Evolutionary conservation across 345 rosid genomes (phyloP), one percentile per base, ranked within the genome.

Genomic region (Brassica nigra): DNA sequence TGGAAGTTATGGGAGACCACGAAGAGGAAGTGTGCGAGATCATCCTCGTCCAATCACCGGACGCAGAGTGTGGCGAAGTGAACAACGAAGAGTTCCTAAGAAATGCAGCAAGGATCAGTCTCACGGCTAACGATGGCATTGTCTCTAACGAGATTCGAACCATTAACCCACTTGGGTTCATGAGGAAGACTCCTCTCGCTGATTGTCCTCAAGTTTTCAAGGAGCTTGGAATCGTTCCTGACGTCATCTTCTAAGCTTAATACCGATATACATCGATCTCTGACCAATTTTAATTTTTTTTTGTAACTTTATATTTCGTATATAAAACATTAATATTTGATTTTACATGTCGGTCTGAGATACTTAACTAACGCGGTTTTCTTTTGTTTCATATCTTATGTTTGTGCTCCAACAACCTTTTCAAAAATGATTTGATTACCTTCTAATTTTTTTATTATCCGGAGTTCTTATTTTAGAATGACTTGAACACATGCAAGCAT

Each of bases 1-100:
- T 90, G 74, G 68, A 71, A 14, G 89, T 89, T n/a, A 83, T 78
- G 6, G 89, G 92, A 20, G 91, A 91, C 52, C 97, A 84, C 15
- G 91, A 86, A 76, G 91, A 88, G 30, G 97, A 90, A 34, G 10
- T 88, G n/a, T 87, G 92, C 71, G 92, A 90, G 81, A 71, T 86
- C 18, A 2, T 75, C 23, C 87, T 86, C 0, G 64, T 80, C 14
- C 77, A 86, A 54, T 88, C 94, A 49, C 80, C 82, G 20, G 82
- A 82, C 72, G 66, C 91, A 5, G 87, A 85, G 1, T 91, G 94
- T 77, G 29, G 63, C 12, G 90, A 87, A 14, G 23, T 86, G 30
- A 75, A 75, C 88, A 29, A 79, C 7, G 85, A 81, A n/a, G 62
- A 73, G 20, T 80, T 49, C 80, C 70, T 69, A 15, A 81, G 59